Evolutionary conservation across 2,329 filamentous ascomycete genomes (phyloP), one percentile per base, ranked within the genome.

Genomic region (Diplodia corticola): DNA sequence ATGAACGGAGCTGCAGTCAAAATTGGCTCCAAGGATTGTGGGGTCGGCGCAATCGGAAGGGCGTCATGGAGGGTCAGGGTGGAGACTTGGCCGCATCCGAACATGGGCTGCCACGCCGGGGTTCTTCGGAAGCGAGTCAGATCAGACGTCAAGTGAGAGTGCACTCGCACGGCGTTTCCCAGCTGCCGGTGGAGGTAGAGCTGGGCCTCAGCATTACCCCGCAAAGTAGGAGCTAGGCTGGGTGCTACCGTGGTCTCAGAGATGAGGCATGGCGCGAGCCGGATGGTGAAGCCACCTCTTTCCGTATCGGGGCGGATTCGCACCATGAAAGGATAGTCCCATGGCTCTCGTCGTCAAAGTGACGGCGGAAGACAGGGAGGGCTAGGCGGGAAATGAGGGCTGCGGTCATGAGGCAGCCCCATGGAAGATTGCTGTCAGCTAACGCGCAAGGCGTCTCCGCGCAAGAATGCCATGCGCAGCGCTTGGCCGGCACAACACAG

Each of bases 401-500:
- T n/a, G 33, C n/a, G 53, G 33, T 44, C 33, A 57, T 37, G 51
- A 22, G 54, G 54, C 35, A 57, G 35, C 54, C 28, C 55, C 55
- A 60, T 30, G 40, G 55, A 60, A 60, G 40, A 60, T 60, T 60
- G 55, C 55, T 33, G 57, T 28, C 57, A 33, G 28, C 63, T 59
- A 66, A 22, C 44, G 64, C 44, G 64, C 24, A 17, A 60, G 46
- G 53, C 64, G 84, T 4, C 74, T 54, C 88, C 78, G 83, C 88
- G 81, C 0, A 66, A 46, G 40, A 78, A 74, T 2, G 64, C 64
- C 22, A 61, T 44, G 54, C 64, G 53, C 64, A 51, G 59, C 17
- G 64, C n/a, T n/a, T n/a, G n/a, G n/a, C n/a, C n/a, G n/a, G n/a
- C n/a, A 50, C 44, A 30, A 92, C 89, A 77, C 90, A 91, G 0